Base-by-base conservation (phyloP, 2,329 filamentous ascomycete species). In the Ampelomyces quisqualis region DNA sequence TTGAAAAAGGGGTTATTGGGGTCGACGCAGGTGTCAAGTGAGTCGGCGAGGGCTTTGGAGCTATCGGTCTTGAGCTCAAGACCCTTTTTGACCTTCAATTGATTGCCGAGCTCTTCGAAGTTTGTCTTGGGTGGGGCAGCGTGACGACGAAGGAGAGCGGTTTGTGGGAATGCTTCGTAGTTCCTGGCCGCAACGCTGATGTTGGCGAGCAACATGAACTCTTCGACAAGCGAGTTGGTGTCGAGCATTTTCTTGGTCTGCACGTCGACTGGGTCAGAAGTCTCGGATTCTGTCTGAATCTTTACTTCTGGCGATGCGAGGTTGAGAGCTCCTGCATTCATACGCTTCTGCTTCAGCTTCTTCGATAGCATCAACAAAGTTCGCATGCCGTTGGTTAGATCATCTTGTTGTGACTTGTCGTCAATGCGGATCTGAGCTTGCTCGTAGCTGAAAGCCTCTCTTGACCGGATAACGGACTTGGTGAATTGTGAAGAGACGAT, bases 151-250 rank as follows among this genome's bases (percentile, higher is more conserved):
- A 98, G 81, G 57, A 98, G 84, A 34, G 93, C 93, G 0, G 90
- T 97, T 70, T 98, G 91, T 0, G 93, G 91, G 70, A 96, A 97
- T 2, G 90, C 84, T 34, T 87, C 80, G 72, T 95, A 89, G 63
- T 95, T 94, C 68, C 89, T 91, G 53, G 83, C 80, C 5, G 91
- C 93, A 20, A 98, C 94, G 55, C 86, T 91, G 62, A 89, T 90
- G 72, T 98, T 98, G 76, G 93, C 94, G 67, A 97, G 86, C 63
- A 98, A 77, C 93, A 98, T 98, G 77, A 98, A 97, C 67, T 98
- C 93, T 66, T 98, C 93, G 19, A 98, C 94, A 4, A 98, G 80
- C 15, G 91, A 96, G 74, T 97, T 98, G 38, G 93, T 98, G 62
- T 93, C 90, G 24, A 98, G 82, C 36, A 90, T 82, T 58, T 90